phyloP scores from a whole-genome alignment of 2,329 filamentous ascomycete species.

The Claviceps sp. region DNA sequence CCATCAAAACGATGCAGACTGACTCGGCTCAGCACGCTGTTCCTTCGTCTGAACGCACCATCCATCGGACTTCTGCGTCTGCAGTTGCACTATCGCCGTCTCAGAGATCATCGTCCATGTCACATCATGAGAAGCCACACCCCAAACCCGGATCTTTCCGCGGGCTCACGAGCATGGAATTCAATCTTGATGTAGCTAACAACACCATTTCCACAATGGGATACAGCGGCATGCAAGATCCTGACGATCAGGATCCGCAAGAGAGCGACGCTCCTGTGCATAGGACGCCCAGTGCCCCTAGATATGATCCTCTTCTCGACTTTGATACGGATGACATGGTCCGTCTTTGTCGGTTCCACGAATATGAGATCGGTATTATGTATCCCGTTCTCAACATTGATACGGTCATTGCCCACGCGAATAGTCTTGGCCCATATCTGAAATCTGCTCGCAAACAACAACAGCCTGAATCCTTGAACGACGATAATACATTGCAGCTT shows the following conservation, averaged over 20 bases:
- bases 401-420: constrained; percentile 55
- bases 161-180: constrained; percentile 74
- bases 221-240: constrained; percentile 52
- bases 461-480: constrained; percentile 26
- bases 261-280: constrained; percentile 10
- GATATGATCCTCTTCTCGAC: constrained; percentile 63
- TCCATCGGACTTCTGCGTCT: constrained; percentile 17
- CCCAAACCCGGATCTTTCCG: constrained; percentile 55
- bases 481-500: constrained; percentile 50
- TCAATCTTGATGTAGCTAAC: constrained; percentile 76
- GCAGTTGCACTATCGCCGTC: constrained; percentile 29
- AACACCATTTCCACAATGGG: constrained; percentile 83
- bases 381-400: constrained; percentile 75
- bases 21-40: constrained; percentile 31
- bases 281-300: constrained; percentile 21
- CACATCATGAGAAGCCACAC: constrained; percentile 32
- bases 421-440: constrained; percentile 57
- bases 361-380: constrained; percentile 87
- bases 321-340: constrained; percentile 68
- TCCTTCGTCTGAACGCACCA: constrained; percentile 28
- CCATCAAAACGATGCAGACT: constrained; percentile 52
- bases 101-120: constrained; percentile 23
- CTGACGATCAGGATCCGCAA: constrained; percentile 40
- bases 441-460: constrained; percentile 33
- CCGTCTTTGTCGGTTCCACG: constrained; percentile 64